Evolutionary conservation across 1,284 basidiomycete species (phyloP).

Genomic region (Cutaneotrichosporon cutaneum): DNA sequence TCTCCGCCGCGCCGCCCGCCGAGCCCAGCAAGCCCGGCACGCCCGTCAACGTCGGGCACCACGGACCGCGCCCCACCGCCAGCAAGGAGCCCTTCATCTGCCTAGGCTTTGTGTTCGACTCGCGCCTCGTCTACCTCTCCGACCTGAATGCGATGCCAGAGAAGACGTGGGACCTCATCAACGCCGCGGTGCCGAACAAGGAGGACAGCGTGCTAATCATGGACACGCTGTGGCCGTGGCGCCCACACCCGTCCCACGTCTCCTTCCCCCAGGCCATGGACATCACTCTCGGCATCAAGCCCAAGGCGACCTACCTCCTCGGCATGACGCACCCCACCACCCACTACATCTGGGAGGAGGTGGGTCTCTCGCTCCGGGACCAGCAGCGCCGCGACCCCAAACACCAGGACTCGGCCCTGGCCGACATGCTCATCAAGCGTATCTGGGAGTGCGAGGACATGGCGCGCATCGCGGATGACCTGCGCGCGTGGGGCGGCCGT

Average conservation of each 20-base stretch:
- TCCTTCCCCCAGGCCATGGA: slow-evolving; percentile 46
- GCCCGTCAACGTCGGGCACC: slow-evolving; percentile 5
- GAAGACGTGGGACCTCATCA: slow-evolving; percentile 29
- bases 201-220: slow-evolving; percentile 36
- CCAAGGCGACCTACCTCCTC: slow-evolving; percentile 45
- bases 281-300: slow-evolving; percentile 39
- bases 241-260: slow-evolving; percentile 47
- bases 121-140: slow-evolving; percentile 42
- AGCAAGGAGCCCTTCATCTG: slow-evolving; percentile 41
- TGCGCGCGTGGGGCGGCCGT: slow-evolving; percentile 25
- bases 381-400: slow-evolving; percentile 9
- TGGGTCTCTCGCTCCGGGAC: slow-evolving; percentile 34
- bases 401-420: slow-evolving; percentile 18
- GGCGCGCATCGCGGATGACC: slow-evolving; percentile 10
- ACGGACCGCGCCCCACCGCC: slow-evolving; percentile 13
- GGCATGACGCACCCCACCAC: slow-evolving; percentile 51
- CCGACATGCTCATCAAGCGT: slow-evolving; percentile 18
- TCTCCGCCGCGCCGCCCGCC: slow-evolving; percentile 14
- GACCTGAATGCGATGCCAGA: slow-evolving; percentile 47
- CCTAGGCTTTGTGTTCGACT: slow-evolving; percentile 49
- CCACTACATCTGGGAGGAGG: slow-evolving; percentile 51
- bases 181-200: slow-evolving; percentile 13
- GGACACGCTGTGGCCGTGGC: slow-evolving; percentile 48
- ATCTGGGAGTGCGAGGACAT: slow-evolving; percentile 22
- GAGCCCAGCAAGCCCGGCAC: slow-evolving; percentile 10